Evolutionary conservation across 2,329 filamentous ascomycete genomes (phyloP).

Genomic region (Lasiodiplodia theobromae): DNA sequence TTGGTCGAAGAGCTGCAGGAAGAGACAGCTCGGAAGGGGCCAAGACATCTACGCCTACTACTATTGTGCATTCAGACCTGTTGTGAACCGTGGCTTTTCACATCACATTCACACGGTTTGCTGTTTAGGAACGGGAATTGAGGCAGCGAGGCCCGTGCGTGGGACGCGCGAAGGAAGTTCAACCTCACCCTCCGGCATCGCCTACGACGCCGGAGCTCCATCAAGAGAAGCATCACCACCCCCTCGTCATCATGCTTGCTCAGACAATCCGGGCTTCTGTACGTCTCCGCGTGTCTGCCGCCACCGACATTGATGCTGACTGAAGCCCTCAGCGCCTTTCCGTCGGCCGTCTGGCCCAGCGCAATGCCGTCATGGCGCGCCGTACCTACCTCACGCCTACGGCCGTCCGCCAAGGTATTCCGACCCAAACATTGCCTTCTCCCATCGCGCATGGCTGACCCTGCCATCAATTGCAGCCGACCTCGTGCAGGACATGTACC

Average conservation of each 20-base stretch:
- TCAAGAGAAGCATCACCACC: slow-evolving; percentile 31
- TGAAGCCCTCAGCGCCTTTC: slow-evolving; percentile 61
- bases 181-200: slow-evolving; percentile 27
- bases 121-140: slow-evolving; percentile 1
- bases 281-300: slow-evolving; percentile 37
- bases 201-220: slow-evolving; percentile 33
- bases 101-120: not conserved
- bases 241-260: slow-evolving; percentile 61
- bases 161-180: slow-evolving; percentile 27
- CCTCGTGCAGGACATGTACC: slow-evolving; percentile 96
- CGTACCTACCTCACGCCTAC: slow-evolving; percentile 70
- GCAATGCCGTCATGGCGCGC: slow-evolving; percentile 63
- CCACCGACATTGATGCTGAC: slow-evolving; percentile 22
- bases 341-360: slow-evolving; percentile 66
- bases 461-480: slow-evolving; percentile 70
- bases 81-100: not conserved
- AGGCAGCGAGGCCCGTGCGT: slow-evolving; percentile 5
- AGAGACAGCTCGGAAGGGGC: not conserved
- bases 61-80: not conserved
- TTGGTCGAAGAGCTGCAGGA: not conserved
- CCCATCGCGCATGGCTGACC: slow-evolving; percentile 32
- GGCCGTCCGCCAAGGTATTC: slow-evolving; percentile 67
- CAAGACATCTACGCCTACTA: not conserved
- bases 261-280: slow-evolving; percentile 69
- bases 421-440: not conserved